Conservation (phyloP, 179 eudicot species). For the Patellifolia procumbens region DNA sequence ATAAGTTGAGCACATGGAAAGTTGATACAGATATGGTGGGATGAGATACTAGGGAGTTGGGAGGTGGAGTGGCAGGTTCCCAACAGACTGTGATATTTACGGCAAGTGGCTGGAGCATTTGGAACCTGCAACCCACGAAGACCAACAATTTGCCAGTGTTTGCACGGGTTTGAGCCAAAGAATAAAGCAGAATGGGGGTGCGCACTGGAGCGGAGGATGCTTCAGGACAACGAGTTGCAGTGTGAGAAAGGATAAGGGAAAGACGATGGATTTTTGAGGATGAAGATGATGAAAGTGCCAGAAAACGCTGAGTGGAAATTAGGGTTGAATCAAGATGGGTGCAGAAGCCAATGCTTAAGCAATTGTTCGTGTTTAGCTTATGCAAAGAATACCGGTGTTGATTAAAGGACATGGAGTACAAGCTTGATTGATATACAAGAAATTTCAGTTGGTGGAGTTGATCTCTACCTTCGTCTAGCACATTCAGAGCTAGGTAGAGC, state of each 20-base stretch:
- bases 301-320: conserved; percentile 6
- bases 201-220: conserved; percentile 41
- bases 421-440: conserved; percentile 28
- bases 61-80: background rate
- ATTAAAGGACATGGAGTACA: conserved; percentile 29
- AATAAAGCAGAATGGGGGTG: conserved; percentile 24
- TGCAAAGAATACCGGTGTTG: conserved; percentile 23
- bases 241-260: conserved; percentile 6
- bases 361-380: conserved; percentile 23
- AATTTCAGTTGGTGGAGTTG: conserved; percentile 24
- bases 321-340: conserved; percentile 12
- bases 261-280: conserved; percentile 28
- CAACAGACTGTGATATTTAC: conserved; percentile 13
- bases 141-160: conserved; percentile 27
- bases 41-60: conserved; percentile 15
- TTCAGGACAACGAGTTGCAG: conserved; percentile 18
- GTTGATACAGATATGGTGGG: conserved; percentile 19
- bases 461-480: conserved; percentile 25
- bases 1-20: conserved; percentile 10
- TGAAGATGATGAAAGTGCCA: conserved; percentile 26
- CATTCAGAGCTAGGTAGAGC: conserved; percentile 30
- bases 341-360: background rate
- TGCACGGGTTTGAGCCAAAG: conserved; percentile 29
- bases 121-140: conserved; percentile 20
- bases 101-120: conserved; percentile 21